phyloP scores from a whole-genome alignment of 495 filamentous ascomycete genomes.

The Amphirosellinia nigrospora region DNA sequence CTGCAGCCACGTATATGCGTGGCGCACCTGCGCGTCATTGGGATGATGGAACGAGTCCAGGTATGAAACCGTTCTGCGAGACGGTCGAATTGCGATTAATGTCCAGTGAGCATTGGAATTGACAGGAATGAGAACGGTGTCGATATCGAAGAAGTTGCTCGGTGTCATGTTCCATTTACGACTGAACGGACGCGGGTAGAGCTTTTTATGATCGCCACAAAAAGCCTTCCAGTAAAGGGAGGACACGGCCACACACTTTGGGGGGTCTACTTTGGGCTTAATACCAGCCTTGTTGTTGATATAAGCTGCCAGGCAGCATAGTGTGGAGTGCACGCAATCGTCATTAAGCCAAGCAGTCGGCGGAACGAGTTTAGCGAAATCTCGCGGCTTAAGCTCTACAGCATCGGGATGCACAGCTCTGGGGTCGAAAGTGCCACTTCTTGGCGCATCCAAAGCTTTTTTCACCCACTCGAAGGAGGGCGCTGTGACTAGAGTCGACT shows the following conservation, averaged over 20 bases:
- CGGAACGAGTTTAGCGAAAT: conserved; percentile 66
- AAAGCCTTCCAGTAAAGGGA: conserved; percentile 74
- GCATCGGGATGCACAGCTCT: conserved; percentile 49
- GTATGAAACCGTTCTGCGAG: conserved; percentile 68
- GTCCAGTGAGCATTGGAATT: conserved; percentile 62
- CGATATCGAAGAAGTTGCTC: conserved; percentile 48
- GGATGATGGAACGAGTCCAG: conserved; percentile 69
- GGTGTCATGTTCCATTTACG: conserved; percentile 42
- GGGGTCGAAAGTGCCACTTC: conserved; percentile 45
- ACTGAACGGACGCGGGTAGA: conserved; percentile 40
- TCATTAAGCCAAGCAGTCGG: conserved; percentile 77
- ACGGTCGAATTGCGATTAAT: conserved; percentile 72
- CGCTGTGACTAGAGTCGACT: conserved; percentile 35
- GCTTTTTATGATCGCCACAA: conserved; percentile 53
- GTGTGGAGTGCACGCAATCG: conserved; percentile 74
- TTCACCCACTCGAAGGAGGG: conserved; percentile 40
- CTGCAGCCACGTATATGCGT: conserved; percentile 57
- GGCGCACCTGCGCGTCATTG: conserved; percentile 31
- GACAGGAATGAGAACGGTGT: conserved; percentile 56
- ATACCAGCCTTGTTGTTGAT: conserved; percentile 59
- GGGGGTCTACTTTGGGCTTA: conserved; percentile 52
- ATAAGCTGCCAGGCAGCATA: conserved; percentile 65
- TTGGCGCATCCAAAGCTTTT: conserved; percentile 28
- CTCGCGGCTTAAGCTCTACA: conserved; percentile 60
- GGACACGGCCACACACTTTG: conserved; percentile 72